Evolutionary conservation across 192 early-diverging fungal genomes (phyloP).

Genomic region (Coemansia sp.): DNA sequence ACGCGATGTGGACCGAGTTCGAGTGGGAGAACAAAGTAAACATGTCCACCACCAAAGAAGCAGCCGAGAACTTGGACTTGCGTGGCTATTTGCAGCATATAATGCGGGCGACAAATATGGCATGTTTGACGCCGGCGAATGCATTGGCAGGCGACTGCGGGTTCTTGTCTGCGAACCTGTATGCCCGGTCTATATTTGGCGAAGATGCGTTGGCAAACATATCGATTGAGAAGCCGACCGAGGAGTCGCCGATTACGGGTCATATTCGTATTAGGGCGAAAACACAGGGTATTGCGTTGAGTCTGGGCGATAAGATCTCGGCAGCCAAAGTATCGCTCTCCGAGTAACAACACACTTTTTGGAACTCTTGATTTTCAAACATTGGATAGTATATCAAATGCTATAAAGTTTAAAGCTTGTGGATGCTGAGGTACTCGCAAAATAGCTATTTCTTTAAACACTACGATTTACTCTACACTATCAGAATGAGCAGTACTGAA

Average conservation of each 20-base stretch:
- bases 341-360: background rate
- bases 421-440: no score
- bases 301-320: constrained; percentile 81
- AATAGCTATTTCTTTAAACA: no score
- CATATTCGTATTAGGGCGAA: constrained; percentile 98
- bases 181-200: constrained; percentile 94
- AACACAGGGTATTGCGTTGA: constrained; percentile 97
- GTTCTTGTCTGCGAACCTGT: constrained; percentile 96
- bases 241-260: constrained; percentile 77
- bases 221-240: constrained; percentile 80
- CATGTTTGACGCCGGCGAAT: constrained; percentile 92
- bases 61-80: constrained; percentile 68
- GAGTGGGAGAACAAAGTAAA: constrained; percentile 99
- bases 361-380: no score
- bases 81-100: constrained; percentile 88
- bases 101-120: constrained; percentile 96
- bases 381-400: no score
- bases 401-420: no score
- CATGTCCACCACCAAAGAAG: constrained; percentile 86
- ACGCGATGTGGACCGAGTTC: constrained; percentile 98
- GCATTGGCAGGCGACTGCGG: constrained; percentile 93
- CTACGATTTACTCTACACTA: no score
- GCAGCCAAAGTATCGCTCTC: constrained; percentile 45
- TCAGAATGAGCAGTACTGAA: no score
- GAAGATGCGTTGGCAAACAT: constrained; percentile 99